Conservation (phyloP, 2,329 filamentous ascomycete species). For the Fusarium sp. region DNA sequence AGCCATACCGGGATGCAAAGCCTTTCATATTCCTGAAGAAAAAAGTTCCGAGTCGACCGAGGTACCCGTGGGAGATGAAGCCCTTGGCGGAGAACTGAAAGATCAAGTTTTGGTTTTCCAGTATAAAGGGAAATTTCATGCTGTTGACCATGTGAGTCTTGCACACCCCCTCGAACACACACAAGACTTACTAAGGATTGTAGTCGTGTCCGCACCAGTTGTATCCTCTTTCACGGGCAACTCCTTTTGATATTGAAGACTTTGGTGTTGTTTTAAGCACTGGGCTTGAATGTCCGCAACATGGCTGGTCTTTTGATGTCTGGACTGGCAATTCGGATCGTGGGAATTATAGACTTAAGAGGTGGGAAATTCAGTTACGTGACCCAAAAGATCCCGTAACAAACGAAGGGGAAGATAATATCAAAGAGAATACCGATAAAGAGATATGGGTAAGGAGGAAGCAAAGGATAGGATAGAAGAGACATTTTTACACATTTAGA, state of each 20-base stretch:
- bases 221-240: conserved; percentile 75
- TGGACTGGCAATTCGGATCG: conserved; percentile 75
- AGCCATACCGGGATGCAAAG: conserved; percentile 71
- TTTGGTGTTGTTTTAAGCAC: conserved; percentile 76
- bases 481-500: conserved; percentile 7
- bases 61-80: conserved; percentile 55
- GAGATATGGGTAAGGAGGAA: conserved; percentile 64
- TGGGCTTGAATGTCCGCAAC: conserved; percentile 77
- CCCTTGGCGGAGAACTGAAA: conserved; percentile 57
- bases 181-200: not conserved
- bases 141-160: conserved; percentile 76
- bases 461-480: conserved; percentile 54
- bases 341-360: conserved; percentile 71
- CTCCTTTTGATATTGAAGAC: conserved; percentile 80
- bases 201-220: conserved; percentile 79
- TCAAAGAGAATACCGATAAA: conserved; percentile 32
- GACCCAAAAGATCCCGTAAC: conserved; percentile 21
- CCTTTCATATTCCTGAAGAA: conserved; percentile 66
- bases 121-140: conserved; percentile 76
- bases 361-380: conserved; percentile 76
- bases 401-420: not conserved
- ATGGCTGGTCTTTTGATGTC: conserved; percentile 81
- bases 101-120: conserved; percentile 78
- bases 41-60: conserved; percentile 56
- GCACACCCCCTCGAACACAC: not conserved